Conservation (phyloP, 2,329 filamentous ascomycete genomes). For the Trichophyton benhamiae region DNA sequence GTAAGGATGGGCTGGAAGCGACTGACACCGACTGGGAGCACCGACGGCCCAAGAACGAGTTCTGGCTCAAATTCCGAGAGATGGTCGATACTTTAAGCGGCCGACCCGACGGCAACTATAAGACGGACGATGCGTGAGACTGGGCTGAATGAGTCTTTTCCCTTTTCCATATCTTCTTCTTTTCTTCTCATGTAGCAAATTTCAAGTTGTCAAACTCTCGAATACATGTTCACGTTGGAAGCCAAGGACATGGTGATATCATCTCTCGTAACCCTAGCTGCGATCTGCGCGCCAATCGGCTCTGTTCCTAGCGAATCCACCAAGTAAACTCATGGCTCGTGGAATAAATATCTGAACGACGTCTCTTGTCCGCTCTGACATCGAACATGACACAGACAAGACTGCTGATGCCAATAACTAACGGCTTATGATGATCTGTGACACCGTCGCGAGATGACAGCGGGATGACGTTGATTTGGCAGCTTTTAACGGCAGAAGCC, state of each 20-base stretch:
- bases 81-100: constrained; percentile 78
- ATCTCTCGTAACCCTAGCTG: background rate
- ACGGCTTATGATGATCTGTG: too few species aligned
- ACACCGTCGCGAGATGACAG: too few species aligned
- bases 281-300: background rate
- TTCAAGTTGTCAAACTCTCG: background rate
- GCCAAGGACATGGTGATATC: background rate
- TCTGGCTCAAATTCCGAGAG: constrained; percentile 70
- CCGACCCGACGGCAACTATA: constrained; percentile 37
- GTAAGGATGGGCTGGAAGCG: constrained; percentile 55
- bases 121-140: background rate
- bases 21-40: constrained; percentile 89
- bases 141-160: background rate
- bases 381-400: too few species aligned
- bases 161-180: background rate
- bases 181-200: background rate
- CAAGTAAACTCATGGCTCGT: too few species aligned
- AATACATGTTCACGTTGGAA: background rate
- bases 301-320: background rate
- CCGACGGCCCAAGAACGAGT: constrained; percentile 67
- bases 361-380: too few species aligned
- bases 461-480: too few species aligned
- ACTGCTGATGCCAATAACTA: too few species aligned
- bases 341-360: too few species aligned
- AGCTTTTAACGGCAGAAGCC: too few species aligned